Evolutionary conservation across 177 flowering plant species (phyloP).

Genomic region (Telopea speciosissima): DNA sequence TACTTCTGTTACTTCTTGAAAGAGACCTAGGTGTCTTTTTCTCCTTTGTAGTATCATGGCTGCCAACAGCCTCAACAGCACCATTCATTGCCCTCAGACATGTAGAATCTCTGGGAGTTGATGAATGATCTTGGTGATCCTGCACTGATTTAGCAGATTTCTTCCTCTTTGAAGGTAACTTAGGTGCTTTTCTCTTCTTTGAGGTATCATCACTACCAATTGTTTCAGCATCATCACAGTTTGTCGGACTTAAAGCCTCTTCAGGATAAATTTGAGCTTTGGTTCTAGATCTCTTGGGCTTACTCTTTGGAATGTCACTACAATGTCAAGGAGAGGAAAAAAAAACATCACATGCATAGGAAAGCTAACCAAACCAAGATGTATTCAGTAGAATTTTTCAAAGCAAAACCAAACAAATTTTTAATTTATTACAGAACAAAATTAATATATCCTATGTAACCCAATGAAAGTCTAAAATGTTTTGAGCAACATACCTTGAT

Average conservation of each 20-base stretch:
- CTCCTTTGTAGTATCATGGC: neutral
- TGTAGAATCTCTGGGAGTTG: too few species aligned
- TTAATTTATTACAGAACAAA: too few species aligned
- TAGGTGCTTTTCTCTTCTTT: neutral
- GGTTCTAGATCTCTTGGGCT: conserved; percentile 11
- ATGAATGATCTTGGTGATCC: too few species aligned
- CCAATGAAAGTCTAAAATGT: neutral
- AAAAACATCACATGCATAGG: conserved; percentile 6
- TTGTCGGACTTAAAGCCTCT: conserved; percentile 1
- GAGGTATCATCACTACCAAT: too few species aligned
- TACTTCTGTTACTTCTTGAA: neutral
- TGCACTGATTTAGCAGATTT: neutral
- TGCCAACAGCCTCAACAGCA: neutral
- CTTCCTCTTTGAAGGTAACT: neutral
- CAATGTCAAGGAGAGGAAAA: conserved; percentile 4
- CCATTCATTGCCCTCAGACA: neutral
- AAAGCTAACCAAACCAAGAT: neutral
- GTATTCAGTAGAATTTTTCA: neutral
- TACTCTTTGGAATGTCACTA: conserved; percentile 24
- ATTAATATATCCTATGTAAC: neutral
- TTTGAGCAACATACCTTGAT: conserved; percentile 26
- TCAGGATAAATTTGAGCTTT: conserved; percentile 10
- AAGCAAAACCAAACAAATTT: too few species aligned
- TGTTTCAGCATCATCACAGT: neutral
- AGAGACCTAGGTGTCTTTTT: neutral